Evolutionary conservation across 257 asterid genomes (phyloP).

Genomic region (Solanum phureja): DNA sequence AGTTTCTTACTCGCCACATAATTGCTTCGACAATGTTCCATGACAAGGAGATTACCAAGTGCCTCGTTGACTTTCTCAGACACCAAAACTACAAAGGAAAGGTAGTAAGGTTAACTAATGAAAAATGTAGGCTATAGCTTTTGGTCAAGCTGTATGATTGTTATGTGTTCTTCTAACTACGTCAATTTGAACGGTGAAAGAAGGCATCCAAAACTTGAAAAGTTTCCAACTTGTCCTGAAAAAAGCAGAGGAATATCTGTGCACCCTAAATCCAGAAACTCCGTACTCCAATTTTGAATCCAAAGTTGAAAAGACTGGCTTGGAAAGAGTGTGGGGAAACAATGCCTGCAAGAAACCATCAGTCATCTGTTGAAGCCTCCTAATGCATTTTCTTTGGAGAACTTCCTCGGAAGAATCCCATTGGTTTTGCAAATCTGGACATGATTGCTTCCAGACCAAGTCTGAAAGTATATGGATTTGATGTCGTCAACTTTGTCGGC

Average conservation of each 20-base stretch:
- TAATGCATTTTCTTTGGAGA: conserved; percentile 10
- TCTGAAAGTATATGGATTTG: too few relatives aligned
- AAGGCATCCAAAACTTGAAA: too few relatives aligned
- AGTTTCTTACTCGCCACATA: background rate
- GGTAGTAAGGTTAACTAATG: background rate
- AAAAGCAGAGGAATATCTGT: too few relatives aligned
- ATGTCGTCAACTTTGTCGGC: too few relatives aligned
- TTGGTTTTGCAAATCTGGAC: conserved; percentile 2
- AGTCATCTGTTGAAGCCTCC: conserved; percentile 12
- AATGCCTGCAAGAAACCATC: background rate
- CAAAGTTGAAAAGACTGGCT: too few relatives aligned
- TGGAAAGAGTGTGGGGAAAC: too few relatives aligned
- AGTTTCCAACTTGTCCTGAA: too few relatives aligned
- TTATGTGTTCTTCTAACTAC: too few relatives aligned
- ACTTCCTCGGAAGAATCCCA: conserved; percentile 23
- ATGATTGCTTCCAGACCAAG: too few relatives aligned
- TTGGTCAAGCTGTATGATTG: background rate
- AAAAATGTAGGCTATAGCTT: background rate
- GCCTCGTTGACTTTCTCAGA: conserved; percentile 17
- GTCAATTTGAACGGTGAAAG: too few relatives aligned
- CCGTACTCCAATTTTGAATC: too few relatives aligned
- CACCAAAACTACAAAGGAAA: conserved; percentile 15
- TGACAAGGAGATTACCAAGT: conserved; percentile 5
- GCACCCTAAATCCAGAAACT: too few relatives aligned
- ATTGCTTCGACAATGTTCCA: conserved; percentile 18